Base-by-base conservation (phyloP, 345 rosid genomes). In the Populus nigra region DNA sequence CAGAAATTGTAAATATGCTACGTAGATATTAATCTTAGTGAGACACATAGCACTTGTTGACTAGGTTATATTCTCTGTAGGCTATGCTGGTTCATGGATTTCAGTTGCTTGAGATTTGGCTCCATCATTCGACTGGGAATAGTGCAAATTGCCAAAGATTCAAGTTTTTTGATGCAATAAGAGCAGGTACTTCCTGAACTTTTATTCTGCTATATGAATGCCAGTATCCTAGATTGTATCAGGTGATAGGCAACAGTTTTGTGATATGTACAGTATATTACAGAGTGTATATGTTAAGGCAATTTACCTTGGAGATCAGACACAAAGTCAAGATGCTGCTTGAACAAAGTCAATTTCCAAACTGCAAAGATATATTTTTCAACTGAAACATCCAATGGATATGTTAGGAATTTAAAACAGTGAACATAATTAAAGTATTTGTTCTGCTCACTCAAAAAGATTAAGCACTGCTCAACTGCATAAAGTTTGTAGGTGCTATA, bases 11-110 rank as follows among this genome's bases (percentile, higher is more conserved):
- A 43, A 43, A 43, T 43, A 43, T 8, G 71, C 29, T 12, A 36
- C 22, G 25, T 10, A 17, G 18, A 62, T 65, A 27, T 27, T 69
- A 59, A 59, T 59, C 13, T 59, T 12, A 59, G 16, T 59, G 65
- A 59, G 65, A 23, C 65, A 43, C 15, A 3, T 23, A 10, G 65
- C 29, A n/a, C 29, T n/a, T 23, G 27, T 59, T 59, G 72, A 80
- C 39, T 22, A 41, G 35, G 65, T 66, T 65, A 43, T 59, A 43
- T 80, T 68, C 69, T 72, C 73, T 85, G 87, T 83, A 94, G 98
- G 98, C 94, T 35, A 83, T 91, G 85, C 78, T 92, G 84, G 91
- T 94, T 74, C 98, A 94, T 72, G 98, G 98, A 43, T 94, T 94
- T 85, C 98, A 94, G 86, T 76, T 92, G 72, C 93, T 94, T 81